phyloP scores from a whole-genome alignment of 78 protist species.

The Dictyostelium brefeldianum region DNA sequence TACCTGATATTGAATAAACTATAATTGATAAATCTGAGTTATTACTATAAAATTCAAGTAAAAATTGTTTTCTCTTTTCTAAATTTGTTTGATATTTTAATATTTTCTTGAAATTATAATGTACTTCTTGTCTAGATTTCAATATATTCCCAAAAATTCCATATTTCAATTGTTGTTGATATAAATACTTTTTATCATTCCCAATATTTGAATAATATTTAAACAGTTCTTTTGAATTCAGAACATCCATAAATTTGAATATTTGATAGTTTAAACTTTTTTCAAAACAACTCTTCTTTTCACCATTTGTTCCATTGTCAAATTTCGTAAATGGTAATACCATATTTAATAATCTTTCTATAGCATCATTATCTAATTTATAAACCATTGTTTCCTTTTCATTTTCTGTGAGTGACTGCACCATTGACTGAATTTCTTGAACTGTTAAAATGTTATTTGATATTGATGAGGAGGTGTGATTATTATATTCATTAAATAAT shows the following conservation, averaged over 20 bases:
- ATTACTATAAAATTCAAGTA: too few species aligned
- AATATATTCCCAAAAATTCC: background rate
- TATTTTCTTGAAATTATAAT: background rate
- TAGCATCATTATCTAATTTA: background rate
- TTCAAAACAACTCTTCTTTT: constrained; percentile 2
- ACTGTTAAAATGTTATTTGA: too few species aligned
- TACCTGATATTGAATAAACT: too few species aligned
- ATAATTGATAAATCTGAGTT: too few species aligned
- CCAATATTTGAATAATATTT: background rate
- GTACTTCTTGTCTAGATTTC: background rate
- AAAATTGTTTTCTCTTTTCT: constrained; percentile 4
- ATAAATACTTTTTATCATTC: background rate
- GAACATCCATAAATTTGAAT: background rate
- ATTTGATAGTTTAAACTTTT: background rate
- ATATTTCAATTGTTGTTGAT: background rate
- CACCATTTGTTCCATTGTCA: too few species aligned
- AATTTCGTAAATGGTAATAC: background rate
- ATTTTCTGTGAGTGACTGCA: too few species aligned
- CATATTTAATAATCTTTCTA: background rate
- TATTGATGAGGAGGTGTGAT: too few species aligned
- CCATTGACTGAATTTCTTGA: too few species aligned
- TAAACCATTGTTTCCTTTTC: background rate
- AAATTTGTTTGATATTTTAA: background rate
- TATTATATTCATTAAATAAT: too few species aligned
- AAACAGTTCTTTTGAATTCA: too few species aligned